phyloP scores from a whole-genome alignment of 169 alveolate genomes.

The Pseudocohnilembus persalinus region DNA sequence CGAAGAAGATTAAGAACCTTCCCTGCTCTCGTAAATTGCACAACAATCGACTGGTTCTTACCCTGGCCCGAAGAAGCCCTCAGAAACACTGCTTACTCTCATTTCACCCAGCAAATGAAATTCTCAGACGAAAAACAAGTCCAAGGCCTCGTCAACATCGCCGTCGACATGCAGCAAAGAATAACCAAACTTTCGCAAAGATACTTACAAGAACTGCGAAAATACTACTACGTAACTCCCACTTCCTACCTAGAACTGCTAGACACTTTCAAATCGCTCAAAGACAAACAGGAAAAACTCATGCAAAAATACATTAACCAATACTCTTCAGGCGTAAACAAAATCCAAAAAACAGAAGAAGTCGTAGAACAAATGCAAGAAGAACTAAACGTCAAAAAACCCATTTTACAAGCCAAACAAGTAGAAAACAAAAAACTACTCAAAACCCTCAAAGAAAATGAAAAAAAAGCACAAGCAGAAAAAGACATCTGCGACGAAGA shows the following conservation, averaged over 20 bases:
- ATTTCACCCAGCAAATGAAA: slow-evolving; percentile 52
- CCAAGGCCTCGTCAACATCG: slow-evolving; percentile 82
- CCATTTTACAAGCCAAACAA: slow-evolving; percentile 72
- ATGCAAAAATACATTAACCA: slow-evolving; percentile 49
- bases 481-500: slow-evolving; percentile 79
- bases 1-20: slow-evolving; percentile 85
- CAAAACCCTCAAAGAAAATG: slow-evolving; percentile 64
- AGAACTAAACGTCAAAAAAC: slow-evolving; percentile 78
- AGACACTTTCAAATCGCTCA: slow-evolving; percentile 74
- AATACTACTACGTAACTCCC: slow-evolving; percentile 89
- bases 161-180: slow-evolving; percentile 90
- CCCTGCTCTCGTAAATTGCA: slow-evolving; percentile 89
- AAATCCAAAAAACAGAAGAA: slow-evolving; percentile 74
- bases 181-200: slow-evolving; percentile 77
- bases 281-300: slow-evolving; percentile 40
- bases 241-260: slow-evolving; percentile 84
- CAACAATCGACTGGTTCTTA: slow-evolving; percentile 89
- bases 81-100: slow-evolving; percentile 72
- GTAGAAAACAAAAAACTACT: slow-evolving; percentile 81
- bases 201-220: slow-evolving; percentile 85
- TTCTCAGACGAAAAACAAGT: slow-evolving; percentile 41
- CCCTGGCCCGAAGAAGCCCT: slow-evolving; percentile 90
- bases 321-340: slow-evolving; percentile 84
- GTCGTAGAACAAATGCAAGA: slow-evolving; percentile 73
- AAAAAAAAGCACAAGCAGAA: slow-evolving; percentile 84